phyloP scores from a whole-genome alignment of 495 filamentous ascomycete genomes.

The Neurospora sp. region DNA sequence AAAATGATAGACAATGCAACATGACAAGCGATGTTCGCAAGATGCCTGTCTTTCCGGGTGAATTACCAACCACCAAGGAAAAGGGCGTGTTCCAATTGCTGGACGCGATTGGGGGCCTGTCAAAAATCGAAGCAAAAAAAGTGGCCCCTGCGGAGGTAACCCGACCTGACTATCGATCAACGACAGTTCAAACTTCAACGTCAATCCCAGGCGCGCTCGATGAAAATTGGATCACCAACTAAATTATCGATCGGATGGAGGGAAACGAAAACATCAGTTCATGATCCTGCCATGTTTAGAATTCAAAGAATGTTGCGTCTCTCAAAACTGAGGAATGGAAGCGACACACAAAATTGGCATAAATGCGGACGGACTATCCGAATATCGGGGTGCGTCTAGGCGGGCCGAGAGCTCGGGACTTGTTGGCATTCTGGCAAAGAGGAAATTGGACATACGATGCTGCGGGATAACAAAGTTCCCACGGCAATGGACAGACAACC shows the following conservation, averaged over 20 bases:
- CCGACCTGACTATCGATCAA: not conserved
- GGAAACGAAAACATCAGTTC: not conserved
- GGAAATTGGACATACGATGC: not conserved
- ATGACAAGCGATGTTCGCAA: not conserved
- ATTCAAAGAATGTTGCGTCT: not conserved
- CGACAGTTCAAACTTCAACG: not conserved
- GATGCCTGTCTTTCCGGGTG: not conserved
- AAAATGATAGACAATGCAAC: not conserved
- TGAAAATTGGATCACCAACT: not conserved
- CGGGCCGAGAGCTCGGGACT: not conserved
- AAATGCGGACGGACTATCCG: not conserved
- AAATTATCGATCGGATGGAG: not conserved
- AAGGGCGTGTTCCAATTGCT: not conserved
- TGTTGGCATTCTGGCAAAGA: not conserved
- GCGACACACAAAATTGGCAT: not conserved
- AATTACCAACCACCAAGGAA: not conserved
- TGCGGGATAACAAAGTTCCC: not conserved
- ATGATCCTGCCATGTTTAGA: not conserved
- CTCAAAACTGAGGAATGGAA: not conserved
- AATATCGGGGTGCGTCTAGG: not conserved
- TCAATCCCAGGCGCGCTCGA: not conserved
- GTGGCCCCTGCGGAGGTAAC: not conserved
- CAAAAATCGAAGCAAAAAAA: not conserved
- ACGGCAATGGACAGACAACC: not conserved
- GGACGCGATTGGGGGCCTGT: not conserved